Base-by-base conservation (phyloP, 768 basidiomycete genomes). In the Trametes maxima region DNA sequence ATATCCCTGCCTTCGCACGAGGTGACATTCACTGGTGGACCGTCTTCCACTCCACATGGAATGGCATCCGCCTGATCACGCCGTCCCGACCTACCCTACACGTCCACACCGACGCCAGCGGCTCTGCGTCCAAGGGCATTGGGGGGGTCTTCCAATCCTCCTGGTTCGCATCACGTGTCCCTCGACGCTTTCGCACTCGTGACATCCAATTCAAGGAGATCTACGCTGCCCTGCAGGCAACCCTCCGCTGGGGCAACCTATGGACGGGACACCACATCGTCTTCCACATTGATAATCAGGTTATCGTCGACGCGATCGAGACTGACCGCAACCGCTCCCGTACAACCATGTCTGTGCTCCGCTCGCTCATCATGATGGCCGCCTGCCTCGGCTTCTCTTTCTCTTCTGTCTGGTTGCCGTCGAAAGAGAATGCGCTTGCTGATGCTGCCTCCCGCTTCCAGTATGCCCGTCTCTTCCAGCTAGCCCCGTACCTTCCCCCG, bases 121-220 rank as follows among this genome's bases (percentile, higher is more conserved):
- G 76, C 13, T 46, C 52, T 21, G 72, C 73, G 40, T 75, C 75
- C 33, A 43, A 43, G 17, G 42, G 42, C 42, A 43, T 43, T 43
- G 42, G 42, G 5, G 72, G 76, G 10, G 25, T 67, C 54, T 65
- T 62, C 43, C 64, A 64, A 2, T 16, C 52, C 16, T 17, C 12
- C 0, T 75, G 73, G 73, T 77, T 74, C 60, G 65, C 72, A 0
- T 45, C 66, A 0, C 58, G 66, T 0, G 33, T 60, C 5, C 72
- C 76, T 16, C 52, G 70, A 0, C 71, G 68, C 24, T 69, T 63
- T 42, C 67, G 67, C 13, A 16, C 16, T 0, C 35, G 52, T 0
- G 68, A 76, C 49, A 76, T 77, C 14, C 73, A 75, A 51, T 72
- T 74, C 63, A 77, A 77, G 54, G 75, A 76, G 54, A 52, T 72